Evolutionary conservation across 805 yeast species (phyloP).

Genomic region (Isabelozyma pseudorhagii): DNA sequence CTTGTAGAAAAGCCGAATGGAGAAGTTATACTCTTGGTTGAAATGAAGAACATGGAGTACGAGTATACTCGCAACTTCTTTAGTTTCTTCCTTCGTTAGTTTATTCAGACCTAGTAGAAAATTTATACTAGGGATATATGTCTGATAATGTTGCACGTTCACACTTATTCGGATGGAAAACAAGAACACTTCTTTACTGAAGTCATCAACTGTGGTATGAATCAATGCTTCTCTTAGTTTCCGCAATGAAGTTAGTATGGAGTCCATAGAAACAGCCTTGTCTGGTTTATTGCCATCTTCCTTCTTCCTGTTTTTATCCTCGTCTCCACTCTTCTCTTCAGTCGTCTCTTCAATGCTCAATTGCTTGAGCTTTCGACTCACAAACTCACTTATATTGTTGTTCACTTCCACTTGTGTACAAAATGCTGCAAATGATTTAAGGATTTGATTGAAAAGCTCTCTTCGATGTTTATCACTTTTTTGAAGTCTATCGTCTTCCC

Average conservation of each 20-base stretch:
- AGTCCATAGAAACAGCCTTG: conserved; percentile 13
- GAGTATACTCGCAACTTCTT: conserved; percentile 40
- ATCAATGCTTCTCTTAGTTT: conserved; percentile 57
- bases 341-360: conserved; percentile 8
- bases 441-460: conserved; percentile 36
- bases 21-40: conserved; percentile 25
- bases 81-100: conserved; percentile 22
- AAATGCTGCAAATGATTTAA: conserved; percentile 23
- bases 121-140: conserved; percentile 52
- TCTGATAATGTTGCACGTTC: conserved; percentile 46
- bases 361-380: background rate
- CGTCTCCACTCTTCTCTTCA: conserved; percentile 6
- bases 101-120: conserved; percentile 29
- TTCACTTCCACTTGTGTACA: conserved; percentile 21
- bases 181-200: conserved; percentile 45
- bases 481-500: conserved; percentile 51
- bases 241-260: conserved; percentile 32
- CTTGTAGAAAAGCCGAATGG: conserved; percentile 27
- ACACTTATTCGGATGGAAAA: conserved; percentile 47
- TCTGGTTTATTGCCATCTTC: background rate
- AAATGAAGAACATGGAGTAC: conserved; percentile 46
- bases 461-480: conserved; percentile 39
- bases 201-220: conserved; percentile 29
- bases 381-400: too few species aligned
- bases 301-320: background rate